These are phyloP conservation scores for Calocera cornea DNA, from an alignment of 768 basidiomycete genomes.

Conservation along the genomic window DNA sequence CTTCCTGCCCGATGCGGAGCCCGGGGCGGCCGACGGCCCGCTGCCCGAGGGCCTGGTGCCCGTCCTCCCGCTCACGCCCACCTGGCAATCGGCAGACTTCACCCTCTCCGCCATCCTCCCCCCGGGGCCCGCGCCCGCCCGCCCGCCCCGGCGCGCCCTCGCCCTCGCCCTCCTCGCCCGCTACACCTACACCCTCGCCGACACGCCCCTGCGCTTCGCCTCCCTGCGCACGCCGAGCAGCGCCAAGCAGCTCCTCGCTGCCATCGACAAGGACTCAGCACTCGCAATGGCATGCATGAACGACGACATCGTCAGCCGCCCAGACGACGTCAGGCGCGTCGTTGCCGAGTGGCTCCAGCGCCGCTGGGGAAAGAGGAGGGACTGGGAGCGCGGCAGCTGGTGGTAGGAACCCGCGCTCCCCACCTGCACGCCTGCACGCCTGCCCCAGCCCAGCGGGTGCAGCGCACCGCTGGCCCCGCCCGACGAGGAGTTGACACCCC, in stretches of 20 bases:
- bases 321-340: conserved; percentile 5
- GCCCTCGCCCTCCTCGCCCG: neutral
- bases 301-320: conserved; percentile 10
- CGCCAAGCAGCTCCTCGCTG: neutral
- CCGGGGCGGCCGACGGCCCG: conserved; percentile 6
- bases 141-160: neutral
- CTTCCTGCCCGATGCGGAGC: conserved; percentile 23
- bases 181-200: neutral
- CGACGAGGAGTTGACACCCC: no score
- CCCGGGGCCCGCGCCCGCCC: no score
- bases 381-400: conserved; percentile 8
- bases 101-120: conserved; percentile 10
- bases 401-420: neutral
- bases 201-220: conserved; percentile 7
- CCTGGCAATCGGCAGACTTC: conserved; percentile 14
- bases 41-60: conserved; percentile 2
- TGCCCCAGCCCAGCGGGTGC: no score
- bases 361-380: conserved; percentile 4
- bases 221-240: conserved; percentile 5
- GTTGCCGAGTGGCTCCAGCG: conserved; percentile 8
- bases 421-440: neutral
- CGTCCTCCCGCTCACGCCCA: conserved; percentile 12
- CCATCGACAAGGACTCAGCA: neutral
- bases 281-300: conserved; percentile 13
- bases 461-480: no score